A percentile compares a stretch with the other conserved stretches of the same genome.
These are phyloP conservation scores for Microsporum ferrugineum DNA, from an alignment of 2,329 filamentous ascomycete genomes.

Conservation along the genomic window DNA sequence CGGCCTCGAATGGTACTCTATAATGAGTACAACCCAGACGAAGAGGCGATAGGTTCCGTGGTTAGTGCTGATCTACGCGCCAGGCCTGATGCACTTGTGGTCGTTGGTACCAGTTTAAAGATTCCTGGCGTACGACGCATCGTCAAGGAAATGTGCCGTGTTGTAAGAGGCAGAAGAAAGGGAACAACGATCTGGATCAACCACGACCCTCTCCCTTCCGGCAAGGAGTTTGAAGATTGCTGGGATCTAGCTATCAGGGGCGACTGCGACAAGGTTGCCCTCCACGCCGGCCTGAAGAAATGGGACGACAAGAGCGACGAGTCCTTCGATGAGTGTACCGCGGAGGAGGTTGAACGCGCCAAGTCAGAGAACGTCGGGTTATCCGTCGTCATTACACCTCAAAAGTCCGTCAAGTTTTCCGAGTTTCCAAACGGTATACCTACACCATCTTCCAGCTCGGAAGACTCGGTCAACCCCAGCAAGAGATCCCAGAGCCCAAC, in stretches of 20 bases:
- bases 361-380: constrained; percentile 27
- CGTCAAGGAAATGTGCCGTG: constrained; percentile 78
- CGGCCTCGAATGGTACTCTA: constrained; percentile 92
- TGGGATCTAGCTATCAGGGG: constrained; percentile 87
- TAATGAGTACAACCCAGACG: constrained; percentile 93
- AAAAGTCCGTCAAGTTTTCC: constrained; percentile 19
- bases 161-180: constrained; percentile 64
- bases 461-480: neutral
- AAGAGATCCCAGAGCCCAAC: neutral
- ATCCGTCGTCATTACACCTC: constrained; percentile 31
- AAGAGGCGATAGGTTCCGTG: constrained; percentile 88
- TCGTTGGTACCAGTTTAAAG: constrained; percentile 91
- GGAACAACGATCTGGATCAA: constrained; percentile 94
- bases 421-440: constrained; percentile 22
- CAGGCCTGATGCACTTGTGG: constrained; percentile 80
- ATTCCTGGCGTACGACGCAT: constrained; percentile 85
- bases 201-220: constrained; percentile 68
- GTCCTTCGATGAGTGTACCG: constrained; percentile 34
- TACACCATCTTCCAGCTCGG: constrained; percentile 3
- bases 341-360: constrained; percentile 34
- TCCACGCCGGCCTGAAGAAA: constrained; percentile 50
- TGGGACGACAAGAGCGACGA: constrained; percentile 43
- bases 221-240: constrained; percentile 76
- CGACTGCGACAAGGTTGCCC: constrained; percentile 77
- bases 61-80: constrained; percentile 74